phyloP scores from a whole-genome alignment of 208 protist genomes.

The Trypanosomatidae sp. region DNA sequence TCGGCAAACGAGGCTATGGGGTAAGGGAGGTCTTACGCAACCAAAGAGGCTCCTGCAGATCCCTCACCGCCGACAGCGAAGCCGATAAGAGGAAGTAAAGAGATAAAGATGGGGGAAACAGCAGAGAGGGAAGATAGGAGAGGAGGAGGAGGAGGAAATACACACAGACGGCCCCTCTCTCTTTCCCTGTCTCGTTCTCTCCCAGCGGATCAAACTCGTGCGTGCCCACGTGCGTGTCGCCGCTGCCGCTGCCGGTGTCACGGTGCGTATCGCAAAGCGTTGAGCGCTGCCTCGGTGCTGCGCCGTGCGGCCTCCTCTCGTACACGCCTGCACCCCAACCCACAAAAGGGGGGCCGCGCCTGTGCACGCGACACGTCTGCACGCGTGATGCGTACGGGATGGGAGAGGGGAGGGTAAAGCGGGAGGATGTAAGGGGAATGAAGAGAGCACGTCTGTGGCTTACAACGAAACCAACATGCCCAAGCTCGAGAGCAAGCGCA shows the following conservation, averaged over 20 bases:
- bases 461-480: neutral
- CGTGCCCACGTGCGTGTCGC: neutral
- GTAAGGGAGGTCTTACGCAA: neutral
- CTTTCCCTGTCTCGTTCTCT: neutral
- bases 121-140: neutral
- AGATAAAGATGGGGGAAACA: neutral
- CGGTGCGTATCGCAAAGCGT: neutral
- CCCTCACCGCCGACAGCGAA: neutral
- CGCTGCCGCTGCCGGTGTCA: neutral
- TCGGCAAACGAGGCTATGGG: too few species aligned
- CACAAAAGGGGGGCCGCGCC: neutral
- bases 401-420: neutral
- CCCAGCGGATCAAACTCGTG: neutral
- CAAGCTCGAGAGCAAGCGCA: neutral
- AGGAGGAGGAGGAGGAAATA: neutral
- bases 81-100: slow-evolving; percentile 4
- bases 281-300: neutral
- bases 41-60: neutral
- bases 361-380: neutral
- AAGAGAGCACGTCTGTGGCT: neutral
- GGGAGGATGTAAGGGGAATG: neutral
- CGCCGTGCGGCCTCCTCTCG: neutral
- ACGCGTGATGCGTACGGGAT: neutral
- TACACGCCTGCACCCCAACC: neutral
- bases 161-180: neutral